phyloP scores from a whole-genome alignment of 2,329 filamentous ascomycete species.

The Escovopsis sp. region DNA sequence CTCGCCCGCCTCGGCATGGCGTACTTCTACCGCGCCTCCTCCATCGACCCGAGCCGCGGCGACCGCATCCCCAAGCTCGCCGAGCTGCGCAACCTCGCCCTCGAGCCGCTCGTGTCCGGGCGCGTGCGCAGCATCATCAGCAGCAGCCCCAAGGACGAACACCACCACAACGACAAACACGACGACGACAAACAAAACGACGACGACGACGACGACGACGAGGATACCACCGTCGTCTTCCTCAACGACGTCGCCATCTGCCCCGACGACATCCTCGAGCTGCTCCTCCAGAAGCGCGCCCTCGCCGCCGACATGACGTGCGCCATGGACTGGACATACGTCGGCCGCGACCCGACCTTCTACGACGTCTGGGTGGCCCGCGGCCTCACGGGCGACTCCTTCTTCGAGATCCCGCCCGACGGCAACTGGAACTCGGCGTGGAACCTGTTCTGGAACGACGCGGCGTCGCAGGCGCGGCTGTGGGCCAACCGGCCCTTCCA shows the following conservation, averaged over 20 bases:
- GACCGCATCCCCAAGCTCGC: constrained; percentile 34
- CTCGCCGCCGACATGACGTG: constrained; percentile 42
- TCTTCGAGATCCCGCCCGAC: constrained; percentile 37
- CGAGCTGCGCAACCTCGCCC: constrained; percentile 36
- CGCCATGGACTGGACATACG: constrained; percentile 42
- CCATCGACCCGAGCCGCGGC: constrained; percentile 26
- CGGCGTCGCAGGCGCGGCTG: constrained; percentile 19
- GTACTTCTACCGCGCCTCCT: constrained; percentile 29
- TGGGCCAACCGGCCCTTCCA: constrained; percentile 32
- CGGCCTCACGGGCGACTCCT: constrained; percentile 35
- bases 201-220: constrained; percentile 5
- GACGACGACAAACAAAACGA: no score
- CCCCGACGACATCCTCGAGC: constrained; percentile 41
- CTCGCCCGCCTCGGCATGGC: constrained; percentile 22
- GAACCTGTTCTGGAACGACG: constrained; percentile 39
- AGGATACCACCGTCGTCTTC: constrained; percentile 34
- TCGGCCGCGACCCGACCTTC: constrained; percentile 31
- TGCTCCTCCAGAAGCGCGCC: constrained; percentile 30
- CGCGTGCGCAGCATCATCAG: no score
- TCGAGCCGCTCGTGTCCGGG: constrained; percentile 27
- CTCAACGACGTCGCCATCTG: constrained; percentile 40
- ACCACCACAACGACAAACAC: no score
- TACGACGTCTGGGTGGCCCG: constrained; percentile 44
- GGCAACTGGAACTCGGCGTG: constrained; percentile 34
- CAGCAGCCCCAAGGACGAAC: no score